phyloP scores from a whole-genome alignment of 208 protist genomes.

The Trypanosoma theileri region DNA sequence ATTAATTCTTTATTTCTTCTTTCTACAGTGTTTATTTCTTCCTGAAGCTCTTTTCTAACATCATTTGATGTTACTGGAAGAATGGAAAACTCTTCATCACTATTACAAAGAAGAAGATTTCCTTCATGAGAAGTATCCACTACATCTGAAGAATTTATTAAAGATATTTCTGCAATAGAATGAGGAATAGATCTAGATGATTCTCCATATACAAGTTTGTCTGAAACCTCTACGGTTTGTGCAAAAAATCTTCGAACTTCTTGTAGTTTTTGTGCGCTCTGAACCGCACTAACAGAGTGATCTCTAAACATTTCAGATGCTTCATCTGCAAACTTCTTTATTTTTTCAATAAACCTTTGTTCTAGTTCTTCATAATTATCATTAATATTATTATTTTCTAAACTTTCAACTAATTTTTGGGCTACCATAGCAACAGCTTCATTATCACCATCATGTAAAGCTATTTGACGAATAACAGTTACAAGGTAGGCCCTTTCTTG shows the following conservation, averaged over 20 bases:
- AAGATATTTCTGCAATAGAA: not conserved
- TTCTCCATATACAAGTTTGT: slow-evolving; percentile 15
- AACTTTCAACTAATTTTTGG: slow-evolving; percentile 10
- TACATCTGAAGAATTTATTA: not conserved
- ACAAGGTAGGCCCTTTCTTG: slow-evolving; percentile 21
- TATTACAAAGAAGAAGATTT: not conserved
- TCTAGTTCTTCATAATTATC: slow-evolving; percentile 12
- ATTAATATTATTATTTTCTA: slow-evolving; percentile 5
- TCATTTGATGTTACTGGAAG: slow-evolving; percentile 5
- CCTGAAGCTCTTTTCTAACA: slow-evolving; percentile 25
- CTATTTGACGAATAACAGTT: slow-evolving; percentile 14
- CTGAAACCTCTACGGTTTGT: slow-evolving; percentile 3
- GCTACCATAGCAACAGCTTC: slow-evolving; percentile 15
- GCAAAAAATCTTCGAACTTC: slow-evolving; percentile 25
- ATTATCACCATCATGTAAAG: slow-evolving; percentile 19
- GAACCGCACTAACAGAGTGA: not conserved
- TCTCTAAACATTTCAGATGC: slow-evolving; percentile 15
- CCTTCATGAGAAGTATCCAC: not conserved
- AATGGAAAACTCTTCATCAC: not conserved
- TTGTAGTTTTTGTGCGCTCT: slow-evolving; percentile 7
- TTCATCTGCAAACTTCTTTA: slow-evolving; percentile 17
- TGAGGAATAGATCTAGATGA: not conserved
- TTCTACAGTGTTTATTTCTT: slow-evolving; percentile 19
- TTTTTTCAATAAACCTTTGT: not conserved
- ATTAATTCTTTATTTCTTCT: slow-evolving; percentile 21